phyloP scores from a whole-genome alignment of 352 stramenopile genomes.

The Aphanomyces invadans region DNA sequence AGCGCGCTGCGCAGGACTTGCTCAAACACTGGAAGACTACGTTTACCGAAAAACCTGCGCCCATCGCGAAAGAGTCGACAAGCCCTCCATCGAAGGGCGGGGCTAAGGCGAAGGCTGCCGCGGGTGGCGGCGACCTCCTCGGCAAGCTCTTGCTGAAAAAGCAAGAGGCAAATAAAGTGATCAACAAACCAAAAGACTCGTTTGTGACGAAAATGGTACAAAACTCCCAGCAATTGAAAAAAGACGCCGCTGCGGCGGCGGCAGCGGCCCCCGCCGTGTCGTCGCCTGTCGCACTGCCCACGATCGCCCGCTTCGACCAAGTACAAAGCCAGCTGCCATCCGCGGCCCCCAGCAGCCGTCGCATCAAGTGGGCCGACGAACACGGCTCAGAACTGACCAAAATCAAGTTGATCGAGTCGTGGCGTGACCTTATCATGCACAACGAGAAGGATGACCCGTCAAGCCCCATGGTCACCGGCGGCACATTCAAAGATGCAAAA shows the following conservation, averaged over 20 bases:
- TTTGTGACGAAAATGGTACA: neutral
- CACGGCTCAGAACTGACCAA: conserved; percentile 65
- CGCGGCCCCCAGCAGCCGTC: conserved; percentile 38
- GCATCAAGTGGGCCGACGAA: conserved; percentile 79
- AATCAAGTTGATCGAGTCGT: conserved; percentile 81
- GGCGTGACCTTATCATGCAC: conserved; percentile 64
- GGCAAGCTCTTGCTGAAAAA: conserved; percentile 8
- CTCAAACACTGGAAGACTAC: conserved; percentile 78
- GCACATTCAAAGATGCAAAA: conserved; percentile 72
- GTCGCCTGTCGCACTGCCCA: conserved; percentile 38
- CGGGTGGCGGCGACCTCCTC: neutral
- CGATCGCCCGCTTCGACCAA: conserved; percentile 77
- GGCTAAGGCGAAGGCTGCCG: too few relatives aligned
- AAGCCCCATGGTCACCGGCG: neutral
- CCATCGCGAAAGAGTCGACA: too few relatives aligned
- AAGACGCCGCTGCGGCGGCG: too few relatives aligned
- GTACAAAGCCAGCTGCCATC: conserved; percentile 28
- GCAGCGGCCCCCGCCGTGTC: neutral
- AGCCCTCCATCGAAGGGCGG: too few relatives aligned
- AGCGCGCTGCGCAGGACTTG: conserved; percentile 67
- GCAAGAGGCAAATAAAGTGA: neutral
- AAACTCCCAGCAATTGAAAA: neutral
- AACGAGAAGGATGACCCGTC: conserved; percentile 23
- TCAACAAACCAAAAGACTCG: neutral
- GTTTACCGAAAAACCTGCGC: conserved; percentile 80